These are phyloP conservation scores for Thecamonas trahens DNA, from an alignment of 78 protist genomes.

Conservation along the genomic window DNA sequence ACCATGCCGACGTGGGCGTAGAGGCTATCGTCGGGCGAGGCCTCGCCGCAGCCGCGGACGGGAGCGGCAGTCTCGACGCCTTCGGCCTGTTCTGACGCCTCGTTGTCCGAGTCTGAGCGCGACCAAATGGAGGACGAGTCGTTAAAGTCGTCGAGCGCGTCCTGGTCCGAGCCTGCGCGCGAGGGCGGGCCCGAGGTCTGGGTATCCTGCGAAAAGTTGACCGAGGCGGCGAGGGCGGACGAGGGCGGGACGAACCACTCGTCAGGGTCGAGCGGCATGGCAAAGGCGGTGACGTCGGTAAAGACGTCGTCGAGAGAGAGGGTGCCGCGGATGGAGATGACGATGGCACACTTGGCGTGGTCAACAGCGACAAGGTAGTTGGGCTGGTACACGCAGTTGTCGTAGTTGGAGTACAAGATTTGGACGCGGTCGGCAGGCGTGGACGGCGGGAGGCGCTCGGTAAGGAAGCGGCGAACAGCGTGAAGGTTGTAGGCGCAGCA, in stretches of 20 bases:
- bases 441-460: not conserved
- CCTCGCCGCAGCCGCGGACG: too few species aligned
- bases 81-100: too few species aligned
- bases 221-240: too few species aligned
- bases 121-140: too few species aligned
- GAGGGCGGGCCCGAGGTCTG: too few species aligned
- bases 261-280: not conserved
- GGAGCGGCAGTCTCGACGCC: too few species aligned
- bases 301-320: slow-evolving; percentile 5
- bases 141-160: too few species aligned
- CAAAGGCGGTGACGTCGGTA: not conserved
- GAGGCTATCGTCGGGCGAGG: too few species aligned
- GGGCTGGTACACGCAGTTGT: not conserved
- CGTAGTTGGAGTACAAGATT: not conserved
- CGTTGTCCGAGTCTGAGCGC: too few species aligned
- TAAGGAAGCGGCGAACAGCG: not conserved
- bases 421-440: not conserved
- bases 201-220: too few species aligned
- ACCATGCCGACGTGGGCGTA: slow-evolving; percentile 5
- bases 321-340: slow-evolving; percentile 28
- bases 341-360: not conserved
- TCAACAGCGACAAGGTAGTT: slow-evolving; percentile 7
- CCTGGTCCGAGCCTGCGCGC: too few species aligned
- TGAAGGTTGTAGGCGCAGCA: slow-evolving; percentile 1
- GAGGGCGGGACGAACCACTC: too few species aligned